Evolutionary conservation across 257 asterid species (phyloP).

Genomic region (Sherardia arvensis): DNA sequence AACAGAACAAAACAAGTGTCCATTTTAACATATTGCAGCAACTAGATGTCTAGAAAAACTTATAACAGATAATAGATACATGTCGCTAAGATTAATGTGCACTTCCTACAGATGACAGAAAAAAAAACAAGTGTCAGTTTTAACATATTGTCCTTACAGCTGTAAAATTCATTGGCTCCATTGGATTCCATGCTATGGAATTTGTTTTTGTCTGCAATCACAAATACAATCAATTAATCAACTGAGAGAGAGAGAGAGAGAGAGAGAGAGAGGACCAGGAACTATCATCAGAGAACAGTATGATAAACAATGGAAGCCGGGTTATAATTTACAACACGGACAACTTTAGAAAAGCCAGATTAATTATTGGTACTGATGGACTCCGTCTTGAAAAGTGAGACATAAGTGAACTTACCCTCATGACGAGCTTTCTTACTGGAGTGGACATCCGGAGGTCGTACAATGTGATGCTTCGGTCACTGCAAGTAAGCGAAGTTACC

Average conservation of each 20-base stretch:
- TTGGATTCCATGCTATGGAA: constrained; percentile 89
- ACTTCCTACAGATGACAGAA: background rate
- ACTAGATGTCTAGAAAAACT: too few relatives aligned
- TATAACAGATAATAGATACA: background rate
- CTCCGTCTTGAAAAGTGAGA: background rate
- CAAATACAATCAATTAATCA: constrained; percentile 4
- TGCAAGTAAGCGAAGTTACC: constrained; percentile 20
- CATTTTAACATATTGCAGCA: too few relatives aligned
- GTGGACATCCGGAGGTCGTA: constrained; percentile 72
- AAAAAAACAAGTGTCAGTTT: constrained; percentile 3
- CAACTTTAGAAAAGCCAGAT: background rate
- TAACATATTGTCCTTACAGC: constrained; percentile 50
- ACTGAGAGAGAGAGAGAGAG: background rate
- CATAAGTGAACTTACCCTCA: constrained; percentile 41
- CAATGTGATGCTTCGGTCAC: constrained; percentile 87
- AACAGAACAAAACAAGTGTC: too few relatives aligned
- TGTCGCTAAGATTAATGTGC: background rate
- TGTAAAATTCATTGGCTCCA: constrained; percentile 99
- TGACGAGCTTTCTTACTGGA: constrained; percentile 71
- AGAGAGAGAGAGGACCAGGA: background rate
- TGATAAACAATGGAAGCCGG: too few relatives aligned
- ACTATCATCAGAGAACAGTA: background rate
- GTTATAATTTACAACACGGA: background rate
- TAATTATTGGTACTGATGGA: background rate
- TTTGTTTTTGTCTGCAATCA: constrained; percentile 69